Conservation (phyloP, 2,329 filamentous ascomycete species). For the Corynespora cassiicola region DNA sequence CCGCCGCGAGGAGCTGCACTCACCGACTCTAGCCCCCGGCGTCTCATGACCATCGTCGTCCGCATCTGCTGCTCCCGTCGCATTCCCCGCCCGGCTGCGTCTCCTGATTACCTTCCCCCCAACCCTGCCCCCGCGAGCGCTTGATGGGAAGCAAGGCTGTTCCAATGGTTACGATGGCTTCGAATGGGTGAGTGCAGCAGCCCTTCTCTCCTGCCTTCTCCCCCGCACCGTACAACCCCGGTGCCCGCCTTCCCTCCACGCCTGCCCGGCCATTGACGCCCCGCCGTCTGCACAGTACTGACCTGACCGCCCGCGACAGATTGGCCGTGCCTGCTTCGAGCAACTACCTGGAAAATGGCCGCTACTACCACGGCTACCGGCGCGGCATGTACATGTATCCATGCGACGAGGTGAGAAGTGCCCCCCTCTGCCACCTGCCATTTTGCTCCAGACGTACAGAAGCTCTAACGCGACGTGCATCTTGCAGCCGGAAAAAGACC, state of each 20-base stretch:
- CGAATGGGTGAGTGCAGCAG: slow-evolving; percentile 50
- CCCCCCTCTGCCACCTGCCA: slow-evolving; percentile 2
- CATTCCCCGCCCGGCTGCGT: slow-evolving; percentile 8
- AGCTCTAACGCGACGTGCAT: slow-evolving; percentile 19
- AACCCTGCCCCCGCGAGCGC: slow-evolving; percentile 24
- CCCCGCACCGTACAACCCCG: slow-evolving; percentile 42
- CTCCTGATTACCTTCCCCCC: slow-evolving; percentile 20
- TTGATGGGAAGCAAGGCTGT: slow-evolving; percentile 29
- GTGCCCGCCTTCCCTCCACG: slow-evolving; percentile 12
- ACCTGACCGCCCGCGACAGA: slow-evolving; percentile 25
- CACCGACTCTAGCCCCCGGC: slow-evolving; percentile 11
- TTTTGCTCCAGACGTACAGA: neutral
- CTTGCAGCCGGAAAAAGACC: slow-evolving; percentile 71
- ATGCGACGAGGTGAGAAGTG: slow-evolving; percentile 70
- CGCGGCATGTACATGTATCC: slow-evolving; percentile 77
- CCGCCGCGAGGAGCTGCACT: neutral
- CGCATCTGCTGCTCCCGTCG: slow-evolving; percentile 5
- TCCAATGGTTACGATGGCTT: slow-evolving; percentile 53
- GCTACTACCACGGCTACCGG: slow-evolving; percentile 72
- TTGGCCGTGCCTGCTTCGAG: slow-evolving; percentile 48
- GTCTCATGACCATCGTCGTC: slow-evolving; percentile 28
- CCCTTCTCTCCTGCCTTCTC: no score
- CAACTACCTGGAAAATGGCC: slow-evolving; percentile 69
- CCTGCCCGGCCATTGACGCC: no score
- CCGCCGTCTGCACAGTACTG: slow-evolving; percentile 3